Base-by-base conservation (phyloP, 2,329 filamentous ascomycete genomes). In the Diaporthe aspalathi region DNA sequence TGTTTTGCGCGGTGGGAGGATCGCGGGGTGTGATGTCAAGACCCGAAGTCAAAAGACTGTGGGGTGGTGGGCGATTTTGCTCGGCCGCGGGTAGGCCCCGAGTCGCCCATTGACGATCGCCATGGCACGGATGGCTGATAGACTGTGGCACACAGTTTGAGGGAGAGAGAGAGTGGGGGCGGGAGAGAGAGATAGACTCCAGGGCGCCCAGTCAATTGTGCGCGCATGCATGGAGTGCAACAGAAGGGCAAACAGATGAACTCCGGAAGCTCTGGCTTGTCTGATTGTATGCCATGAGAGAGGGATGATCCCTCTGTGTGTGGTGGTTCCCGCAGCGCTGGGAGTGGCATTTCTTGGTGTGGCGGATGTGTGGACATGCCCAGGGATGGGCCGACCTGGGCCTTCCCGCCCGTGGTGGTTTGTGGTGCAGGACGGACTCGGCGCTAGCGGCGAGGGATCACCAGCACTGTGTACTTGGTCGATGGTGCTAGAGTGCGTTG, bases 1-100 rank as follows among this genome's bases (percentile, higher is more conserved):
- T 63, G 40, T 35, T n/a, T 60, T 49, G 53, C 40, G 57, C 57
- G 57, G 66, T 49, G 63, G 32, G 5, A 60, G 66, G 27, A 9
- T 27, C 67, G 12, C 35, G 45, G 35, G 29, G 67, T 68, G 53
- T 68, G 67, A 68, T 68, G 67, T 52, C 53, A 68, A 68, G 45
- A 32, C 66, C 65, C 52, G 56, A 49, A 68, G 12, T 32, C 29
- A 50, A 38, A 60, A 38, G 6, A 67, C 22, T 35, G 32, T 35
- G 32, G 47, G 45, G 54, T 56, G 35, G 35, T 5, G 32, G 32
- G 32, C 8, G 5, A 5, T 32, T 12, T 38, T 7, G 53, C 53
- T 65, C 60, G 60, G 60, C 45, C 29, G 45, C 60, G 60, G 45
- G 35, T 50, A 45, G 60, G 27, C 60, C 60, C 43, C 60, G 45